Percentiles rank a stretch among this genome's conserved stretches.
phyloP scores from a whole-genome alignment of 352 stramenopile genomes.

The Globisporangium mamillatum region DNA sequence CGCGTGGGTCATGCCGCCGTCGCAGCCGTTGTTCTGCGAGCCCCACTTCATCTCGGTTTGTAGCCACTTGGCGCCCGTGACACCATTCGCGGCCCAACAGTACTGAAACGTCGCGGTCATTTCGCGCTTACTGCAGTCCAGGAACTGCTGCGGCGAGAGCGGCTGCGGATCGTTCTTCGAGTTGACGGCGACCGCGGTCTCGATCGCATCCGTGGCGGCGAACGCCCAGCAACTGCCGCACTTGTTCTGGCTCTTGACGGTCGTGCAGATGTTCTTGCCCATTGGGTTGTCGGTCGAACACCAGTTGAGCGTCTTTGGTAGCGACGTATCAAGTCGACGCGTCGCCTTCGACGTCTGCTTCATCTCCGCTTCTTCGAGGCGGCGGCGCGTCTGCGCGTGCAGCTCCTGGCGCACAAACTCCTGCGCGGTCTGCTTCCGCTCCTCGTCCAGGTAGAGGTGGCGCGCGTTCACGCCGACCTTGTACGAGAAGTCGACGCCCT shows the following conservation, averaged over 20 bases:
- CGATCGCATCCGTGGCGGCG: constrained; percentile 71
- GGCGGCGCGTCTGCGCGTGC: constrained; percentile 33
- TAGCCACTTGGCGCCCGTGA: constrained; percentile 54
- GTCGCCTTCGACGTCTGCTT: constrained; percentile 10
- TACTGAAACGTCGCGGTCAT: constrained; percentile 77
- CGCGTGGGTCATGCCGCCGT: constrained; percentile 80
- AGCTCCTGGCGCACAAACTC: constrained; percentile 65
- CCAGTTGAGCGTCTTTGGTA: constrained; percentile 60
- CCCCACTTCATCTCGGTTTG: constrained; percentile 66
- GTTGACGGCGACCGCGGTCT: constrained; percentile 61
- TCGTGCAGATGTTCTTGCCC: constrained; percentile 63
- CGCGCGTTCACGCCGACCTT: constrained; percentile 60
- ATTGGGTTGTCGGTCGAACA: constrained; percentile 67
- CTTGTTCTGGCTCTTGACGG: constrained; percentile 77
- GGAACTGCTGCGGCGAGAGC: constrained; percentile 77
- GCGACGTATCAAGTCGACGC: constrained; percentile 2
- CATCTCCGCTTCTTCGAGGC: constrained; percentile 14
- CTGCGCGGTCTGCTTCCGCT: constrained; percentile 30
- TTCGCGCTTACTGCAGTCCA: constrained; percentile 67
- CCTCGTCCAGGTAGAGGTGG: constrained; percentile 57
- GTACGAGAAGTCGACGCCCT: constrained; percentile 56
- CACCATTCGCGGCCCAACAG: constrained; percentile 58
- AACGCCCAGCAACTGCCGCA: constrained; percentile 85
- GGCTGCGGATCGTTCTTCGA: constrained; percentile 38
- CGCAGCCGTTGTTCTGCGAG: constrained; percentile 72